A percentile compares a stretch with the other conserved stretches of the same genome.
Conservation (phyloP, 2,329 filamentous ascomycete genomes). For the Penicillium hesseltinei region DNA sequence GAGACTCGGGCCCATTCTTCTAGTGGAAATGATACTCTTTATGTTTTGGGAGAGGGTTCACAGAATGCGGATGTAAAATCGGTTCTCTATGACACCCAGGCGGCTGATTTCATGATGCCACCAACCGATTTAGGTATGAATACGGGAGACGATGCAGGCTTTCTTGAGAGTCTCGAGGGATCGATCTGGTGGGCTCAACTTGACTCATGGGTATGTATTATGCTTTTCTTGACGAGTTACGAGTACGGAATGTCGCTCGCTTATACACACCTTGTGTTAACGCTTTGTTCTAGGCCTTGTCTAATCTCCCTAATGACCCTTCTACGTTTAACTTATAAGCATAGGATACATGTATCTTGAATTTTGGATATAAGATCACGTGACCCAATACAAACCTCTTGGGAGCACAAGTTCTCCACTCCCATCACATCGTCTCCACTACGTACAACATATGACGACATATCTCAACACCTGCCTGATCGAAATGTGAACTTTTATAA, state of each 20-base stretch:
- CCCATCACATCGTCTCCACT: no score
- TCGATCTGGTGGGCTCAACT: conserved; percentile 41
- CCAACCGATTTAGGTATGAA: conserved; percentile 20
- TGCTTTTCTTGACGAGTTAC: neutral
- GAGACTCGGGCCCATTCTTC: neutral
- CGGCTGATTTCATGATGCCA: conserved; percentile 22
- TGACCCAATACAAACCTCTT: no score
- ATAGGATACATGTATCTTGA: neutral
- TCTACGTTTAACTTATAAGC: conserved; percentile 25
- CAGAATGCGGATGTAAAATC: conserved; percentile 3
- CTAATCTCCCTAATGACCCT: conserved; percentile 33
- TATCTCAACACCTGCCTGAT: no score
- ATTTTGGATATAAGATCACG: no score
- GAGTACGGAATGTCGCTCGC: neutral
- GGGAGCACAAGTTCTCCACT: no score
- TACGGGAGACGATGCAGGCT: conserved; percentile 26
- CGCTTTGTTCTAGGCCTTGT: conserved; percentile 30
- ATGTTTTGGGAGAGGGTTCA: neutral
- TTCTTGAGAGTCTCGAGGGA: conserved; percentile 38
- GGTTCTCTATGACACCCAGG: conserved; percentile 13
- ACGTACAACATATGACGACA: no score
- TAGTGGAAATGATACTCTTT: neutral
- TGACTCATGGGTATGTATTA: conserved; percentile 37
- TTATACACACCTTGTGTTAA: conserved; percentile 2
- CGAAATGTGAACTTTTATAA: no score